Base-by-base conservation (phyloP, 1,284 basidiomycete genomes). In the Wallemia hederae region DNA sequence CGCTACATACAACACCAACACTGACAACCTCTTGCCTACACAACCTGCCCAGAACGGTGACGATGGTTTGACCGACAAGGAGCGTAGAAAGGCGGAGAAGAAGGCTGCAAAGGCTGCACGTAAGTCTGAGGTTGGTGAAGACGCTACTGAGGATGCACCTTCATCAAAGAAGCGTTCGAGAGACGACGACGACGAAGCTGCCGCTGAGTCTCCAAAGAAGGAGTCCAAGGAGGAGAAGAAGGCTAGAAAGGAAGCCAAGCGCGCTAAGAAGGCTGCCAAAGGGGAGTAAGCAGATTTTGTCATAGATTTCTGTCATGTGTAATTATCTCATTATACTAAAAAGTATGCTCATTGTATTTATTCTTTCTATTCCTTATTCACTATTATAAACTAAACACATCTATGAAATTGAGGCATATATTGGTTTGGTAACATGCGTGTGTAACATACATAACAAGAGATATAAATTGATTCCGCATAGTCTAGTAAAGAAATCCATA, bases 1-100 rank as follows among this genome's bases (percentile, higher is more conserved):
- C 58, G 77, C 78, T 69, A 80, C 79, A 58, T 96, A 94, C 72
- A 92, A 94, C 71, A 74, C 80, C 15, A 78, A 80, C 34, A 81
- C 82, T 27, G 85, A 89, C 70, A 80, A 78, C 29, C 79, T 86
- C 60, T 79, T 81, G 65, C 62, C 65, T 27, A 74, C 89, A 59
- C 77, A 90, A 59, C 77, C 87, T 34, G 84, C 90, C 33, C 85
- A 91, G 72, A 57, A 65, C 58, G 34, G 60, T 57, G 71, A 68
- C 57, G 76, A 74, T 61, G 75, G 62, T 60, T 62, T 27, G n/a
- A 24, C 55, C 15, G 39, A 24, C 63, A 71, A 70, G 66, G 71
- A 72, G 66, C 70, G 72, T 67, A 65, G 67, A 60, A 77, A 77
- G 64, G 85, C 83, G 69, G 79, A 82, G 60, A 76, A 74, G 69